Evolutionary conservation across 306 rosid genomes (phyloP).

Genomic region (Herpetospermum pedunculosum): DNA sequence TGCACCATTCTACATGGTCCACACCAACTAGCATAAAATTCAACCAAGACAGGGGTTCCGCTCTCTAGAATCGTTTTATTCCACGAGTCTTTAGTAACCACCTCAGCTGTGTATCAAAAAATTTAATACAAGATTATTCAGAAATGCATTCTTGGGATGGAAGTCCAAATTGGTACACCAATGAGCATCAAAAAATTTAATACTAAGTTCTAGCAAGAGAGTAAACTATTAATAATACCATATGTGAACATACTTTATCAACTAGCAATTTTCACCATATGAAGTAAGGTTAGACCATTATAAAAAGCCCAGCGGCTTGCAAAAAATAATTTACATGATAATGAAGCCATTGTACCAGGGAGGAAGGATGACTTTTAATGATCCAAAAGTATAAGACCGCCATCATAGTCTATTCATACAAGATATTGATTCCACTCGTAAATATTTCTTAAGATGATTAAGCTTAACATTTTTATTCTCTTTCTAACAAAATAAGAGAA

Average conservation of each 20-base stretch:
- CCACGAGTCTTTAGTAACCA: conserved; percentile 60
- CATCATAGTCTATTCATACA: background rate
- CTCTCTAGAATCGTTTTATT: conserved; percentile 45
- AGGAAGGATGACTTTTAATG: background rate
- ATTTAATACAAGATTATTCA: conserved; percentile 16
- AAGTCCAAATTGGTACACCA: background rate
- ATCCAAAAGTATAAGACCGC: background rate
- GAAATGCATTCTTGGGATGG: conserved; percentile 5
- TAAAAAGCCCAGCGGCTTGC: background rate
- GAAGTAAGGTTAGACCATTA: background rate
- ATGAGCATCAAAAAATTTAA: background rate
- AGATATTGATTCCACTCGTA: background rate
- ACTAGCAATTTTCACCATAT: background rate
- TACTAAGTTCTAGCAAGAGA: background rate
- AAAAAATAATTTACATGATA: background rate
- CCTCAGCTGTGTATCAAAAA: conserved; percentile 32
- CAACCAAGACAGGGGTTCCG: conserved; percentile 68
- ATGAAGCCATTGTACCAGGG: background rate
- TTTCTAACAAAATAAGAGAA: background rate
- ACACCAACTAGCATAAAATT: conserved; percentile 88
- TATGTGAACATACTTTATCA: background rate
- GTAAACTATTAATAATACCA: background rate
- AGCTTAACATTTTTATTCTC: background rate
- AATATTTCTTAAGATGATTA: background rate
- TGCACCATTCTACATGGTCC: conserved; percentile 96